Base-by-base conservation (phyloP, 768 basidiomycete genomes). In the Phaffia tasmanica region DNA sequence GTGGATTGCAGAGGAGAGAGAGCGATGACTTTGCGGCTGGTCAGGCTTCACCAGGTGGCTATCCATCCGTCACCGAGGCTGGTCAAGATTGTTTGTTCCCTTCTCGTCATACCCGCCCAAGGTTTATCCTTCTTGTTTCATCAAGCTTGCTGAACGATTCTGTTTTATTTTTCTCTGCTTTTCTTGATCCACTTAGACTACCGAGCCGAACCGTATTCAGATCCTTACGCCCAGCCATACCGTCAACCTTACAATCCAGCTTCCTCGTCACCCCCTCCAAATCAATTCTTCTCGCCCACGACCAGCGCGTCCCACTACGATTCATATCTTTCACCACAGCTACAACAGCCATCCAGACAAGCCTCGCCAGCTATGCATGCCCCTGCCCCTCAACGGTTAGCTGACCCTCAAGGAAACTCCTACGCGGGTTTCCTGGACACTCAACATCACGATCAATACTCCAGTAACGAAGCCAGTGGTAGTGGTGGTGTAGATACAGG, bases 21-120 rank as follows among this genome's bases (percentile, higher is more conserved):
- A 57, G 53, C 51, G 66, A 67, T n/a, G 23, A 67, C 55, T 67
- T 62, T 29, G 66, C 66, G 6, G 25, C 42, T 29, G 66, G 66
- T 16, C 66, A 67, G 49, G 47, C 60, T 0, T 62, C 59, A 16
- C 66, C 66, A 19, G 66, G 66, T 16, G 66, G 66, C 8, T 67
- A 62, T 27, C 66, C 66, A 25, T 30, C 66, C 25, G n/a, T 23
- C 48, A 51, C 42, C 49, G 53, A 35, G 3, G 61, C 49, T 23
- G 29, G 63, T 49, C 25, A 60, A 4, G 21, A n/a, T 19, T 62
- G 65, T 66, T 30, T n/a, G 65, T 66, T 25, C n/a, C 47, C 8
- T 11, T 19, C 2, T 27, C 19, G 0, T 16, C n/a, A 23, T 49
- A 3, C n/a, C 4, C 8, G n/a, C 15, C 32, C 18, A 42, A 46